Conservation (phyloP, 2,329 filamentous ascomycete species). For the Penicillium verrucosum region DNA sequence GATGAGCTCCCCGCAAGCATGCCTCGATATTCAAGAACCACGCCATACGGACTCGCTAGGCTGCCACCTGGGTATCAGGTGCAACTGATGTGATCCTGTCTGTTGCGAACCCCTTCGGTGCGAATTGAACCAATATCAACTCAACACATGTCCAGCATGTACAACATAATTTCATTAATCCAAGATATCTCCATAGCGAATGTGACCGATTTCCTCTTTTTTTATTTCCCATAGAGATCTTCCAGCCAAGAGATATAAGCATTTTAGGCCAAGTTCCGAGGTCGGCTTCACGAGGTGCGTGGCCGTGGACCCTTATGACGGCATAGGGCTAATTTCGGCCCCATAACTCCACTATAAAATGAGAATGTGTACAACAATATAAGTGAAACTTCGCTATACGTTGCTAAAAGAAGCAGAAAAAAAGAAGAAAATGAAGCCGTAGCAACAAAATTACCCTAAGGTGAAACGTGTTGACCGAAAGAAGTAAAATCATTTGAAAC, state of each 20-base stretch:
- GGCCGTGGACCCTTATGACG: background rate
- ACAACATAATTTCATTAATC: background rate
- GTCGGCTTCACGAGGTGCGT: background rate
- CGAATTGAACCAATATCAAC: background rate
- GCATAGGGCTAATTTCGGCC: background rate
- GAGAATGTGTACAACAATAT: background rate
- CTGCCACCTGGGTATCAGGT: background rate
- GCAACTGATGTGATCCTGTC: background rate
- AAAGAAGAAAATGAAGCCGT: background rate
- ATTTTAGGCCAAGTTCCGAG: background rate
- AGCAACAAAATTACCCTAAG: background rate
- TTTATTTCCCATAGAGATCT: background rate
- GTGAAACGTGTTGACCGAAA: background rate
- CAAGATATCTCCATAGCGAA: background rate
- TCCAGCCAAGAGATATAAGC: background rate
- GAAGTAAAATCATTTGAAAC: background rate
- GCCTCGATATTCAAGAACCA: background rate
- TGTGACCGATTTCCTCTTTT: background rate
- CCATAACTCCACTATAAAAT: background rate
- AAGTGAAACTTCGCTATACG: background rate
- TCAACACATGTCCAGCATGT: background rate
- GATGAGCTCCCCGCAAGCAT: background rate
- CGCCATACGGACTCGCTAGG: background rate
- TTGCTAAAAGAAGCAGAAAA: background rate
- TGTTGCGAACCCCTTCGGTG: background rate